phyloP scores from a whole-genome alignment of 495 filamentous ascomycete species.

The Bathelium albidoporum region DNA sequence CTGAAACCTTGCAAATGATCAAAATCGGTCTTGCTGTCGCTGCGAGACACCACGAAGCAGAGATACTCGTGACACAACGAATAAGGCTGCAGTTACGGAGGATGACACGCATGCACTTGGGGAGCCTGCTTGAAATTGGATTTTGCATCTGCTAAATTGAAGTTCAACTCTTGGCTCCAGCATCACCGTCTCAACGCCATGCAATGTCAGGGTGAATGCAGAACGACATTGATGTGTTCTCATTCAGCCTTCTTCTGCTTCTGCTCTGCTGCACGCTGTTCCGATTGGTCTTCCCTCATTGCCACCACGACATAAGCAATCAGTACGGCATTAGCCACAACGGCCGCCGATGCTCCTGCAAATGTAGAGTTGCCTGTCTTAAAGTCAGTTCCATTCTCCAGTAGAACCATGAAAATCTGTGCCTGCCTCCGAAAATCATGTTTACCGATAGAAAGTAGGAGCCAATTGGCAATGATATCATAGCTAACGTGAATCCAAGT shows the following conservation, averaged over 20 bases:
- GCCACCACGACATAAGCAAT: constrained; percentile 87
- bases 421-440: constrained; percentile 61
- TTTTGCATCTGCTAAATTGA: too few relatives aligned
- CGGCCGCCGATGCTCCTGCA: constrained; percentile 71
- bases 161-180: background rate
- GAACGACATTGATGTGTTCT: background rate
- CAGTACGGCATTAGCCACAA: constrained; percentile 85
- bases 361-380: constrained; percentile 70
- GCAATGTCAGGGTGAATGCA: background rate
- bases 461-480: constrained; percentile 75
- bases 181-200: background rate
- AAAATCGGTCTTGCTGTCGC: background rate
- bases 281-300: constrained; percentile 73
- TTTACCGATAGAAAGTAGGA: constrained; percentile 77
- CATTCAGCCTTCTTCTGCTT: constrained; percentile 53
- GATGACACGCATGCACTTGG: too few relatives aligned
- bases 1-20: background rate
- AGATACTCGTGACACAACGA: too few relatives aligned
- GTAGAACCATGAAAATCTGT: background rate
- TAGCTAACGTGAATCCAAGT: constrained; percentile 78
- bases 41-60: too few relatives aligned
- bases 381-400: background rate
- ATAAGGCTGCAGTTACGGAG: too few relatives aligned
- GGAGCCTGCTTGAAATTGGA: too few relatives aligned
- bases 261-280: constrained; percentile 48